These are phyloP conservation scores for Kregervanrija pseudodelftensis DNA, from an alignment of 805 yeast species.

Conservation along the genomic window DNA sequence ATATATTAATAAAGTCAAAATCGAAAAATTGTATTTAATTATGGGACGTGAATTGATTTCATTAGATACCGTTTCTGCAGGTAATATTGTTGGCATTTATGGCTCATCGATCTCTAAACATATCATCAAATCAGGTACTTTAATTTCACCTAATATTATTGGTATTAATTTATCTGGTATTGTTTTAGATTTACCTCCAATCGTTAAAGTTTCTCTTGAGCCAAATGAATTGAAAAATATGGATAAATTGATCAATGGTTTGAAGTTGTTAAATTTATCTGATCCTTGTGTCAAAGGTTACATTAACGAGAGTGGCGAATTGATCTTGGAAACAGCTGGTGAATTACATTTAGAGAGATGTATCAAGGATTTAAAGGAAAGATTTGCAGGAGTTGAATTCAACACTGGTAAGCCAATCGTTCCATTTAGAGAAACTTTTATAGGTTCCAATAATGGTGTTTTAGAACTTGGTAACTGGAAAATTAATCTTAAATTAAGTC, in stretches of 20 bases:
- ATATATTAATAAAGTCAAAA: conserved; percentile 35
- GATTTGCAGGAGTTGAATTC: conserved; percentile 89
- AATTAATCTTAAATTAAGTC: conserved; percentile 13
- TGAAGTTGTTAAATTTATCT: conserved; percentile 71
- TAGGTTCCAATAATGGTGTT: conserved; percentile 18
- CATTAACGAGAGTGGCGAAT: conserved; percentile 86
- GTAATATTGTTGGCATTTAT: conserved; percentile 89
- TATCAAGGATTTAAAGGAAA: conserved; percentile 77
- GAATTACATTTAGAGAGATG: conserved; percentile 95
- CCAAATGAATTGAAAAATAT: conserved; percentile 82
- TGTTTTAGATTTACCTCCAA: conserved; percentile 74
- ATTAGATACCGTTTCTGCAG: conserved; percentile 80
- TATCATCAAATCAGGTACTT: conserved; percentile 80
- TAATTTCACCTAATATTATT: conserved; percentile 47
- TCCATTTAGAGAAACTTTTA: conserved; percentile 85
- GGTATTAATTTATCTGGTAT: conserved; percentile 78
- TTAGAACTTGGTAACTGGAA: conserved; percentile 21
- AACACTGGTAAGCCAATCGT: conserved; percentile 86
- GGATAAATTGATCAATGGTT: conserved; percentile 68
- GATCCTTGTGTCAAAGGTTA: conserved; percentile 92
- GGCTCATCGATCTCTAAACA: conserved; percentile 65
- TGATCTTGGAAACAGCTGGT: conserved; percentile 91
- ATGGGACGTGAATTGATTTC: conserved; percentile 91
- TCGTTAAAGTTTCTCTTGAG: conserved; percentile 92
- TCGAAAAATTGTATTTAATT: conserved; percentile 66